These are phyloP conservation scores for Annona squamosa DNA, from an alignment of 164 flowering plant species.

Conservation along the genomic window DNA sequence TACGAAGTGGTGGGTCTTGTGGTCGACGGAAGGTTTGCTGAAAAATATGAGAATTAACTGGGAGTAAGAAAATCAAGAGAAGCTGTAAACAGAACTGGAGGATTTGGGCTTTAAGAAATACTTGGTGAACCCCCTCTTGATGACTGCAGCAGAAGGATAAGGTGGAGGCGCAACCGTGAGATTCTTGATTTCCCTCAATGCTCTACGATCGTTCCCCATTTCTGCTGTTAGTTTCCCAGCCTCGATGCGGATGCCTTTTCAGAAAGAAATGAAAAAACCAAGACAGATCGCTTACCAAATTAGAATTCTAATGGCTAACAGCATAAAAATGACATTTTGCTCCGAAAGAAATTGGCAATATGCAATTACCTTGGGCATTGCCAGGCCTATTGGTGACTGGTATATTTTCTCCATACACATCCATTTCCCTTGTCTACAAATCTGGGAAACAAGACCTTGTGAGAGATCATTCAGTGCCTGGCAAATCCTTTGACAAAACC, in stretches of 20 bases:
- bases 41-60: neutral
- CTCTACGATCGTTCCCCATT: slow-evolving; percentile 52
- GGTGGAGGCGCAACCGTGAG: slow-evolving; percentile 42
- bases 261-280: slow-evolving; percentile 1
- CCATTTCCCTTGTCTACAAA: slow-evolving; percentile 38
- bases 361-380: neutral
- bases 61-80: neutral
- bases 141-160: slow-evolving; percentile 45
- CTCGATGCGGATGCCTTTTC: slow-evolving; percentile 25
- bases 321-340: neutral
- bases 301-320: neutral
- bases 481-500: neutral
- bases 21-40: slow-evolving; percentile 7
- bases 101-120: neutral
- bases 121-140: slow-evolving; percentile 34
- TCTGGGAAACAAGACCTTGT: neutral
- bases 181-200: slow-evolving; percentile 59
- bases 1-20: neutral
- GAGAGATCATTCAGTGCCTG: neutral
- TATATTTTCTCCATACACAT: slow-evolving; percentile 62
- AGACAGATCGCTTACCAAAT: neutral
- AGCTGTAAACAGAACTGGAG: neutral
- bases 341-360: neutral
- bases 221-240: slow-evolving; percentile 29
- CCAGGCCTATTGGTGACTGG: slow-evolving; percentile 32